Percentiles rank a stretch among this genome's conserved stretches.
Evolutionary conservation across 371 early-diverging fungal genomes (phyloP).

Genomic region (Syncephalastrum monosporum): DNA sequence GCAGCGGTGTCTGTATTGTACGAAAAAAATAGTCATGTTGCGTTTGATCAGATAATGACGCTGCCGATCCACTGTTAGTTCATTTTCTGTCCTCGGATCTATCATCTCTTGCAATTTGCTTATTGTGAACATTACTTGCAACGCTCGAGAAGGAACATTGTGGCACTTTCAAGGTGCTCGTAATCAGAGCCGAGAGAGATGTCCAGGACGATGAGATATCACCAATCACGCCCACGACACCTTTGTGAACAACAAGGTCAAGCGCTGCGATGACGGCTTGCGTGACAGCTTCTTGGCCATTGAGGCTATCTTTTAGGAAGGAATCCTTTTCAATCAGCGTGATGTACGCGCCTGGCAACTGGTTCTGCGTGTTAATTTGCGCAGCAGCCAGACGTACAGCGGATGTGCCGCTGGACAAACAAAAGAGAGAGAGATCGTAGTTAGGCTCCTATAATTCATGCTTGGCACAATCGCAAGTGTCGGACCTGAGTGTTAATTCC

Average conservation of each 20-base stretch:
- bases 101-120: background rate
- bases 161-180: conserved; percentile 52
- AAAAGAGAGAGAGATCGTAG: background rate
- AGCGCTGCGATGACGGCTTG: conserved; percentile 54
- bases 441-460: background rate
- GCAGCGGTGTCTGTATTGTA: conserved; percentile 50
- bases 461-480: no score
- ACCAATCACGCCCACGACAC: conserved; percentile 52
- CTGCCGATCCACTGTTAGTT: conserved; percentile 16
- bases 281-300: conserved; percentile 38
- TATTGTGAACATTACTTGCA: conserved; percentile 34
- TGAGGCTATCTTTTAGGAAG: conserved; percentile 39
- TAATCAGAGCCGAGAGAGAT: conserved; percentile 49
- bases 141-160: conserved; percentile 59
- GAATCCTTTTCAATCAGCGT: conserved; percentile 58
- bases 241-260: conserved; percentile 44
- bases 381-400: conserved; percentile 54
- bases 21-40: conserved; percentile 55
- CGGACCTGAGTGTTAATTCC: conserved; percentile 36
- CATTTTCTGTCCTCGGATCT: background rate
- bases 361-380: conserved; percentile 49
- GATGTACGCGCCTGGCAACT: conserved; percentile 55
- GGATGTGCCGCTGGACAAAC: conserved; percentile 42
- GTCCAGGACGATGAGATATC: conserved; percentile 57
- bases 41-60: conserved; percentile 49